These are phyloP conservation scores for Glycyrrhiza uralensis DNA, from an alignment of 306 rosid species.

Conservation along the genomic window DNA sequence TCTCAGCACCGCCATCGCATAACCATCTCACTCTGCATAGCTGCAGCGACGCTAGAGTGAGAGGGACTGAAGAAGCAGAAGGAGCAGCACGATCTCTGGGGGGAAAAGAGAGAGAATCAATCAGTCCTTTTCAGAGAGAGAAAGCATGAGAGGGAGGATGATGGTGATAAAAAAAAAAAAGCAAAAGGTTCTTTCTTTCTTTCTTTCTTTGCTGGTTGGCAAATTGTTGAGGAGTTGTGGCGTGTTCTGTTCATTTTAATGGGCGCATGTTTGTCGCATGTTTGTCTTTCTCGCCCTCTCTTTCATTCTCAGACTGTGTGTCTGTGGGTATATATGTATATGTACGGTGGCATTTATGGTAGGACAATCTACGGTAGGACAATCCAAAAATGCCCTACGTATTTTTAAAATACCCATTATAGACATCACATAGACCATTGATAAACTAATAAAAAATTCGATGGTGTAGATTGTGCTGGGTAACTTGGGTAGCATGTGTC, in stretches of 20 bases:
- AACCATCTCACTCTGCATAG: conserved; percentile 35
- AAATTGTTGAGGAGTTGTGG: too few species aligned
- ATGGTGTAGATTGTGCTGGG: too few species aligned
- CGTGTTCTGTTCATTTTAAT: not conserved
- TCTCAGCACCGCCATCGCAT: conserved; percentile 46
- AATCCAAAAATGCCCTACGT: too few species aligned
- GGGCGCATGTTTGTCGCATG: conserved; percentile 25
- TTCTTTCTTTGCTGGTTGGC: too few species aligned
- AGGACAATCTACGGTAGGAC: too few species aligned
- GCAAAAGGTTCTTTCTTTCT: conserved; percentile 27
- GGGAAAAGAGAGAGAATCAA: not conserved
- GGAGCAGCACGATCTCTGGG: not conserved
- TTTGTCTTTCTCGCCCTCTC: not conserved
- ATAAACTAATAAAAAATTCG: too few species aligned
- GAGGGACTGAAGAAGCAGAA: not conserved
- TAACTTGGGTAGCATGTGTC: too few species aligned
- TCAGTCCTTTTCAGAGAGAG: not conserved
- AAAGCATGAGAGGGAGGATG: not conserved
- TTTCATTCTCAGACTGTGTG: not conserved
- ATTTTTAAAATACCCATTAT: too few species aligned
- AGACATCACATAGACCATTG: too few species aligned
- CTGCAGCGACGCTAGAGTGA: not conserved
- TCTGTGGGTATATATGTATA: not conserved
- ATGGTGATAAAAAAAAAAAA: too few species aligned
- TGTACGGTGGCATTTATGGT: too few species aligned